phyloP scores from a whole-genome alignment of 2,329 filamentous ascomycete species.

The Botrytis deweyae region DNA sequence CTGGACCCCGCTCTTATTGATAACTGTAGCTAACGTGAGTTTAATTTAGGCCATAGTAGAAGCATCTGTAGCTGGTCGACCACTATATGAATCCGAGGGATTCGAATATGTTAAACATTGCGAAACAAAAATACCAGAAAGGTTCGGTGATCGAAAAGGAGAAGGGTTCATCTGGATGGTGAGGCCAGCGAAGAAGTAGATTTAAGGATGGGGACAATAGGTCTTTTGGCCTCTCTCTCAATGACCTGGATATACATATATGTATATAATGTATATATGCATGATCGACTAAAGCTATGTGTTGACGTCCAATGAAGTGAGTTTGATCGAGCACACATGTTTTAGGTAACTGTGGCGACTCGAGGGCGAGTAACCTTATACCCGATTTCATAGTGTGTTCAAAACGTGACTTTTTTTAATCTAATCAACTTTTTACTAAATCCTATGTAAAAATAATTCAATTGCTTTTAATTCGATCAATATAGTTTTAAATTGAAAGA shows the following conservation, averaged over 20 bases:
- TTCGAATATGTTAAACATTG: conserved; percentile 8
- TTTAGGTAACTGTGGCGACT: background rate
- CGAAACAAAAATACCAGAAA: conserved; percentile 1
- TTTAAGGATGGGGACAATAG: background rate
- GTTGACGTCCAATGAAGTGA: background rate
- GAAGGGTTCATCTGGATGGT: conserved; percentile 11
- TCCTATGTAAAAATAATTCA: too few relatives aligned
- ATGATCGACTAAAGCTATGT: background rate
- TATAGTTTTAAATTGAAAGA: too few relatives aligned
- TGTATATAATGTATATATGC: background rate
- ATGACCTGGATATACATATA: background rate
- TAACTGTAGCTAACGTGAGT: background rate
- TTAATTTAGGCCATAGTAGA: conserved; percentile 13
- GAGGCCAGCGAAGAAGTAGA: conserved; percentile 11
- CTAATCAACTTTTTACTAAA: too few relatives aligned
- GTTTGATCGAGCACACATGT: background rate
- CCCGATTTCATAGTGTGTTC: too few relatives aligned
- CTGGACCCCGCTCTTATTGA: background rate
- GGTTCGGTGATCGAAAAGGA: conserved; percentile 1
- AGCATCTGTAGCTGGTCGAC: background rate
- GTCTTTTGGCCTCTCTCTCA: background rate
- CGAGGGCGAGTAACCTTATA: too few relatives aligned
- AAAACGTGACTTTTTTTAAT: too few relatives aligned
- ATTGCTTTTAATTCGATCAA: too few relatives aligned
- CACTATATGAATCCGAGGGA: conserved; percentile 15